phyloP scores from a whole-genome alignment of 2,329 filamentous ascomycete species.

The Hypoxylon sp. region DNA sequence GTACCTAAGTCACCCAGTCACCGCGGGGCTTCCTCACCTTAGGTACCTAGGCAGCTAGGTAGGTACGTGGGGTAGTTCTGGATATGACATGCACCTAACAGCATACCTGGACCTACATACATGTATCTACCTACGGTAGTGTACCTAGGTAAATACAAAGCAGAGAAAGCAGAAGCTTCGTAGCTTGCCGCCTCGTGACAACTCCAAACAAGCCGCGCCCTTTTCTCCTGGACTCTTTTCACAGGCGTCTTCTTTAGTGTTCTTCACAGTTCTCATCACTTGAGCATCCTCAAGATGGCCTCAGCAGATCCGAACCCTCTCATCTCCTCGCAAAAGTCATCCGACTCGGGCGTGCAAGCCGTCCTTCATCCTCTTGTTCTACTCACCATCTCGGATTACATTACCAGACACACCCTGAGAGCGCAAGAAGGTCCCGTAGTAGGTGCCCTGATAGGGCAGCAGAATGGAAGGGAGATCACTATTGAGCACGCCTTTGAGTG shows the following conservation, averaged over 20 bases:
- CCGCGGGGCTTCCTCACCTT: no score
- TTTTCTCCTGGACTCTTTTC: slow-evolving; percentile 2
- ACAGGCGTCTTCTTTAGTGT: slow-evolving; percentile 3
- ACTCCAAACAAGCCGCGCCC: slow-evolving; percentile 2
- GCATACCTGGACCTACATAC: no score
- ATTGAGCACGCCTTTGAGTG: slow-evolving; percentile 94
- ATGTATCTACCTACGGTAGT: background rate
- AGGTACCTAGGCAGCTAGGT: no score
- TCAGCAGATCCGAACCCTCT: slow-evolving; percentile 60
- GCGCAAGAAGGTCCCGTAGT: slow-evolving; percentile 78
- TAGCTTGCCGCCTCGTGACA: slow-evolving; percentile 23
- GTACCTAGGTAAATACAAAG: background rate
- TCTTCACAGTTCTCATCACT: background rate
- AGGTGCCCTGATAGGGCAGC: slow-evolving; percentile 88
- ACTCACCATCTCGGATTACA: slow-evolving; percentile 95
- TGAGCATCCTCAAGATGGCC: slow-evolving; percentile 55
- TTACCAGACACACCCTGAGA: slow-evolving; percentile 87
- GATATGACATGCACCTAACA: no score
- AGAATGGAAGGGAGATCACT: slow-evolving; percentile 88
- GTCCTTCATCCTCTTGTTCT: slow-evolving; percentile 93
- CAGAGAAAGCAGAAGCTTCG: background rate
- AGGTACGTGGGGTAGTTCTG: no score
- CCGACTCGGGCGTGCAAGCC: slow-evolving; percentile 78
- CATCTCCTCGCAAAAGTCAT: slow-evolving; percentile 70
- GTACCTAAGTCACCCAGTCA: no score